Evolutionary conservation across 345 rosid species (phyloP).

Genomic region (Triadica sebifera): DNA sequence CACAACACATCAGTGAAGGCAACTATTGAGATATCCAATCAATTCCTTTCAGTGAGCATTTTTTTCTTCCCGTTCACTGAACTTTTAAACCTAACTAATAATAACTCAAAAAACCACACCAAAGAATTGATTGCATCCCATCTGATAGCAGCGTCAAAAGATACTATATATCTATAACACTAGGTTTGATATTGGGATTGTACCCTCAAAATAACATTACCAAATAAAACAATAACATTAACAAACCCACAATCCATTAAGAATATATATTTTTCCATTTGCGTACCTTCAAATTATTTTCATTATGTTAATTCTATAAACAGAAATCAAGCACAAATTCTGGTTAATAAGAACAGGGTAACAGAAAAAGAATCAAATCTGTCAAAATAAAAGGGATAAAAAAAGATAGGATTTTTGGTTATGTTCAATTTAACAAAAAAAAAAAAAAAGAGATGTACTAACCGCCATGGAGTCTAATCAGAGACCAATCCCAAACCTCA

Average conservation of each 20-base stretch:
- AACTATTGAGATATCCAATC: not conserved
- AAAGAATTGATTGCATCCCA: not conserved
- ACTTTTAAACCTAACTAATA: not conserved
- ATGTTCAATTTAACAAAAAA: no score
- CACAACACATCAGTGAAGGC: not conserved
- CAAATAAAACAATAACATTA: not conserved
- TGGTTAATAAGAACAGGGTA: not conserved
- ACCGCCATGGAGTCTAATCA: slow-evolving; percentile 14
- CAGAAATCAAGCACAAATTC: no score
- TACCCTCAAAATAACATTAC: not conserved
- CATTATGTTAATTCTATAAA: not conserved
- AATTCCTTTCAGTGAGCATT: not conserved
- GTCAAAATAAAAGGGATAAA: no score
- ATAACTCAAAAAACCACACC: not conserved
- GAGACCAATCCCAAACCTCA: not conserved
- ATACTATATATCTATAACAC: not conserved
- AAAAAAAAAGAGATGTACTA: not conserved
- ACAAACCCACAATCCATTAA: not conserved
- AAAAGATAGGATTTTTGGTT: not conserved
- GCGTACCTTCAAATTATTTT: not conserved
- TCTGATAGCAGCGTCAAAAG: not conserved
- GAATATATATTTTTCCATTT: not conserved
- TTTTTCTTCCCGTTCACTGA: not conserved
- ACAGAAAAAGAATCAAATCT: not conserved
- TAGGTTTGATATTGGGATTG: not conserved